phyloP scores from a whole-genome alignment of 441 rosid genomes.

The Melastoma candidum region DNA sequence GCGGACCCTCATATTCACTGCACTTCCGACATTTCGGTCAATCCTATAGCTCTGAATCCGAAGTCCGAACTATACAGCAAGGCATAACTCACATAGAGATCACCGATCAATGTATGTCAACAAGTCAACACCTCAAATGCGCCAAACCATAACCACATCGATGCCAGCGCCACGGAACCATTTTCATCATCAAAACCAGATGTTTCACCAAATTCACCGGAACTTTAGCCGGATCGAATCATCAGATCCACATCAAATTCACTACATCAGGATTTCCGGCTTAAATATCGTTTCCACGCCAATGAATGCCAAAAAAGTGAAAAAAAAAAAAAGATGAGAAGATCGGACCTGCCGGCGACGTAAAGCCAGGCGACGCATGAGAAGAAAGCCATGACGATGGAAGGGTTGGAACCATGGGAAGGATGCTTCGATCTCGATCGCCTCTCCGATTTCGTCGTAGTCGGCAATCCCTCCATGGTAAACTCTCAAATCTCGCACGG shows the following conservation, averaged over 20 bases:
- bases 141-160: neutral
- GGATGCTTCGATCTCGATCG: conserved; percentile 68
- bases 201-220: neutral
- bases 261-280: conserved; percentile 4
- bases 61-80: too few relatives aligned
- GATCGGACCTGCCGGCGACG: conserved; percentile 82
- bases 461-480: conserved; percentile 63
- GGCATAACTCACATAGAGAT: too few relatives aligned
- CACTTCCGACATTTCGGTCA: too few relatives aligned
- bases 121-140: neutral
- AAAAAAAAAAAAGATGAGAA: conserved; percentile 7
- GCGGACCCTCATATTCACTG: too few relatives aligned
- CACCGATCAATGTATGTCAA: too few relatives aligned
- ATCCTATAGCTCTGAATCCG: too few relatives aligned
- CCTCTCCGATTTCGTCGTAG: conserved; percentile 51
- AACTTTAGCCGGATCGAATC: too few relatives aligned
- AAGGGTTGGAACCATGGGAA: conserved; percentile 60
- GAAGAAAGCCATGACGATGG: conserved; percentile 75
- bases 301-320: conserved; percentile 5
- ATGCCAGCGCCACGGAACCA: neutral
- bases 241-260: conserved; percentile 9
- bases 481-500: too few relatives aligned
- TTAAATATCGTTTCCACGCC: neutral
- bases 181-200: neutral
- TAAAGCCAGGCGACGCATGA: conserved; percentile 98